These are phyloP conservation scores for Tetrapisispora nanseiensis DNA, from an alignment of 805 yeast genomes.

Conservation along the genomic window DNA sequence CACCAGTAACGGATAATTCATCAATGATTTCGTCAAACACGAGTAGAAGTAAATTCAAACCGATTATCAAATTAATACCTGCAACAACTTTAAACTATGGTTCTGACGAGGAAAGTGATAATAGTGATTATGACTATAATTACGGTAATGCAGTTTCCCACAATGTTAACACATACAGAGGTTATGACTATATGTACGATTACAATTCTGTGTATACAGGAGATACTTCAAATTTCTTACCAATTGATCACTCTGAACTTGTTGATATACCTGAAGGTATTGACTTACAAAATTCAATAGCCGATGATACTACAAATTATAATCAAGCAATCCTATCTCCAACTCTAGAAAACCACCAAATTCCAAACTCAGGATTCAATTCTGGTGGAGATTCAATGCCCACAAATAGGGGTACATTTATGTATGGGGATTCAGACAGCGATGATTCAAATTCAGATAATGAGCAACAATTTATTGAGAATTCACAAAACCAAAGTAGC, in stretches of 20 bases:
- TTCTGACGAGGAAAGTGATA: slow-evolving; percentile 46
- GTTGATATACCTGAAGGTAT: slow-evolving; percentile 30
- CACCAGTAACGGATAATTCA: slow-evolving; percentile 21
- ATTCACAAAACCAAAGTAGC: slow-evolving; percentile 14
- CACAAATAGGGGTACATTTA: not conserved
- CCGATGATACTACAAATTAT: slow-evolving; percentile 6
- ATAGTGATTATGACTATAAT: slow-evolving; percentile 30
- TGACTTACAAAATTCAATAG: slow-evolving; percentile 26
- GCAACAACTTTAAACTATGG: slow-evolving; percentile 79
- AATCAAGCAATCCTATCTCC: not conserved
- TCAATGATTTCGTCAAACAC: slow-evolving; percentile 16
- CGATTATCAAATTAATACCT: slow-evolving; percentile 72
- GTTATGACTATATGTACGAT: slow-evolving; percentile 70
- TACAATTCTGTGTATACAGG: slow-evolving; percentile 66
- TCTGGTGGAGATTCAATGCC: not conserved
- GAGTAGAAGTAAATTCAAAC: slow-evolving; percentile 18
- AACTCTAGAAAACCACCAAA: not conserved
- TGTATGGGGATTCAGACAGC: slow-evolving; percentile 21
- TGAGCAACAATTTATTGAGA: slow-evolving; percentile 23
- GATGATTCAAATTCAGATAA: slow-evolving; percentile 15
- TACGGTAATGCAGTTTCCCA: slow-evolving; percentile 53
- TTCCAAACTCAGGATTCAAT: not conserved
- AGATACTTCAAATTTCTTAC: slow-evolving; percentile 32
- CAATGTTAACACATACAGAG: slow-evolving; percentile 61
- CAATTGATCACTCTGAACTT: slow-evolving; percentile 28